These are phyloP conservation scores for Pichia exigua DNA, from an alignment of 805 yeast species.

Conservation along the genomic window DNA sequence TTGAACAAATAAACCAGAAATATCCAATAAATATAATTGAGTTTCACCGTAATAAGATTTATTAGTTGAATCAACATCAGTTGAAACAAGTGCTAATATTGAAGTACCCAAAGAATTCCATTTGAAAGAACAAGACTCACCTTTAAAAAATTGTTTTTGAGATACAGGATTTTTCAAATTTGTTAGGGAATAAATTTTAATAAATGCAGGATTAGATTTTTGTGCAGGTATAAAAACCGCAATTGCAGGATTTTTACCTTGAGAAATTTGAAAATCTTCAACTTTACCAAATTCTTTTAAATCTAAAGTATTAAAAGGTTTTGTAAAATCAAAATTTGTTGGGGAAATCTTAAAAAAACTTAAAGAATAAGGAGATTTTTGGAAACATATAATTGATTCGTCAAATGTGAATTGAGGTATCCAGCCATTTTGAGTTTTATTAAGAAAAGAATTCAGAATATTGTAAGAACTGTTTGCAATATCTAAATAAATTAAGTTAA, in stretches of 20 bases:
- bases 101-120: constrained; percentile 97
- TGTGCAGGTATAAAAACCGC: constrained; percentile 88
- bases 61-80: constrained; percentile 91
- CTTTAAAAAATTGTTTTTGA: constrained; percentile 86
- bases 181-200: constrained; percentile 76
- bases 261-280: constrained; percentile 56
- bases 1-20: constrained; percentile 86
- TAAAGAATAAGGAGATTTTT: constrained; percentile 44
- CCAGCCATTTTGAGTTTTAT: constrained; percentile 87
- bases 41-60: constrained; percentile 97
- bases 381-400: constrained; percentile 61
- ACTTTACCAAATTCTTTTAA: constrained; percentile 43
- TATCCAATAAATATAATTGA: constrained; percentile 80
- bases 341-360: constrained; percentile 53
- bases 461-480: constrained; percentile 11
- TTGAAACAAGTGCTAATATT: constrained; percentile 82
- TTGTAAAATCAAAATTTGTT: constrained; percentile 29
- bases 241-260: constrained; percentile 83
- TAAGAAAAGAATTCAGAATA: constrained; percentile 46
- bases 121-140: constrained; percentile 82
- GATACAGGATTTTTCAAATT: constrained; percentile 71
- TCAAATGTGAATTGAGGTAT: constrained; percentile 82
- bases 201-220: constrained; percentile 82
- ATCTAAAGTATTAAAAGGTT: constrained; percentile 54
- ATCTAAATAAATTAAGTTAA: constrained; percentile 59